A percentile compares a stretch with the other conserved stretches of the same genome.
phyloP scores from a whole-genome alignment of 179 eudicot genomes.

The Dionaea muscipula region DNA sequence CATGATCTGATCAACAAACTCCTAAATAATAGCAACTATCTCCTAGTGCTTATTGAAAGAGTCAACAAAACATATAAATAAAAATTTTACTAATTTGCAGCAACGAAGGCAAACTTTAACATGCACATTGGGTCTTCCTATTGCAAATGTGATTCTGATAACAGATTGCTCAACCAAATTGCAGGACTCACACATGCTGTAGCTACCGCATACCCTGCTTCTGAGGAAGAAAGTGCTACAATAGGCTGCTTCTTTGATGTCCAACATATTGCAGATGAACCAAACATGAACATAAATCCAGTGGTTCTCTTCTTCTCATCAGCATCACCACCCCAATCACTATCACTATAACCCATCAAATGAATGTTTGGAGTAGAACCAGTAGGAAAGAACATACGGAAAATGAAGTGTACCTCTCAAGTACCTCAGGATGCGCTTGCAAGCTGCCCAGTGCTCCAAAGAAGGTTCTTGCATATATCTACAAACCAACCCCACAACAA shows the following conservation, averaged over 20 bases:
- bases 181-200: not conserved
- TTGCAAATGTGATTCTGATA: too few species aligned
- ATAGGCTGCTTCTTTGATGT: slow-evolving; percentile 1
- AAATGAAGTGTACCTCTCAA: slow-evolving; percentile 5
- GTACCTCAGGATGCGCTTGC: slow-evolving; percentile 6
- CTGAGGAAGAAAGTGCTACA: not conserved
- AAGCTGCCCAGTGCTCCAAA: not conserved
- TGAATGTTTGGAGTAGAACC: slow-evolving; percentile 7
- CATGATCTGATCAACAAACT: too few species aligned
- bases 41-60: too few species aligned
- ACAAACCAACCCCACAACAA: not conserved
- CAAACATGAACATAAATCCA: not conserved
- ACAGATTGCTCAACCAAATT: not conserved
- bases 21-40: too few species aligned
- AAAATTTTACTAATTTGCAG: too few species aligned
- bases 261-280: slow-evolving; percentile 5
- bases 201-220: slow-evolving; percentile 5
- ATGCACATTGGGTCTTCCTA: too few species aligned
- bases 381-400: too few species aligned
- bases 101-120: too few species aligned
- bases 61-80: too few species aligned
- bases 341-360: slow-evolving; percentile 7
- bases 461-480: slow-evolving; percentile 8
- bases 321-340: slow-evolving; percentile 11
- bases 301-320: slow-evolving; percentile 10